Percentiles rank a stretch among this genome's conserved stretches.
phyloP scores from a whole-genome alignment of 2,329 filamentous ascomycete genomes.

The Graphium sp. region DNA sequence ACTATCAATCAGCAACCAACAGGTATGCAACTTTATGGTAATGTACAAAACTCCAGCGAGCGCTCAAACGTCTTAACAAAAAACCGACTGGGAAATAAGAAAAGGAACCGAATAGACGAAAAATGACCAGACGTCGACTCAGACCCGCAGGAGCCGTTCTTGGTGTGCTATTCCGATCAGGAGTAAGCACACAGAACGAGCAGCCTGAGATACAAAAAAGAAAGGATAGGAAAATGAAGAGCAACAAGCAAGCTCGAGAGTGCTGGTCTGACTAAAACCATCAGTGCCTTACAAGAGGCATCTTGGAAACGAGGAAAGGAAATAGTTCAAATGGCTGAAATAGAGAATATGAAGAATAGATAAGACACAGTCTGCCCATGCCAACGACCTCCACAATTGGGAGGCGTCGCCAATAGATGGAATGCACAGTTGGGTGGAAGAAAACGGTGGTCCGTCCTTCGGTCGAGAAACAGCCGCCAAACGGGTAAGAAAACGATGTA shows the following conservation, averaged over 20 bases:
- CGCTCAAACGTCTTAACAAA: constrained; percentile 1
- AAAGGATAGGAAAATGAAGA: constrained; percentile 2
- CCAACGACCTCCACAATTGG: too few species aligned
- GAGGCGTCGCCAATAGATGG: too few species aligned
- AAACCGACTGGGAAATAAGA: constrained; percentile 6
- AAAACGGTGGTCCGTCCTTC: too few species aligned
- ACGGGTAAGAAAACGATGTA: constrained; percentile 1
- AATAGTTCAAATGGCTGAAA: constrained; percentile 8
- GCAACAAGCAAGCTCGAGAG: too few species aligned
- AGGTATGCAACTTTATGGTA: constrained; percentile 30
- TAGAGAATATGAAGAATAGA: neutral
- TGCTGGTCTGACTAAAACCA: too few species aligned
- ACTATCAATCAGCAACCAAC: constrained; percentile 21
- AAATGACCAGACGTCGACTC: constrained; percentile 3
- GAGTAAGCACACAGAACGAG: too few species aligned
- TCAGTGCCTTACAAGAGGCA: too few species aligned
- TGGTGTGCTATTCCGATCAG: too few species aligned
- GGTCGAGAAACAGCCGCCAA: too few species aligned
- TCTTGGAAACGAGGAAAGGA: constrained; percentile 14
- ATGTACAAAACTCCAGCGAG: constrained; percentile 31
- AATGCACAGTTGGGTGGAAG: too few species aligned
- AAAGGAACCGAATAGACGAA: constrained; percentile 7
- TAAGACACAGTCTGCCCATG: neutral
- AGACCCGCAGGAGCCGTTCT: too few species aligned
- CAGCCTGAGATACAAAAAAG: too few species aligned